These are phyloP conservation scores for Saturnispora saitoi DNA, from an alignment of 805 yeast species.

Conservation along the genomic window DNA sequence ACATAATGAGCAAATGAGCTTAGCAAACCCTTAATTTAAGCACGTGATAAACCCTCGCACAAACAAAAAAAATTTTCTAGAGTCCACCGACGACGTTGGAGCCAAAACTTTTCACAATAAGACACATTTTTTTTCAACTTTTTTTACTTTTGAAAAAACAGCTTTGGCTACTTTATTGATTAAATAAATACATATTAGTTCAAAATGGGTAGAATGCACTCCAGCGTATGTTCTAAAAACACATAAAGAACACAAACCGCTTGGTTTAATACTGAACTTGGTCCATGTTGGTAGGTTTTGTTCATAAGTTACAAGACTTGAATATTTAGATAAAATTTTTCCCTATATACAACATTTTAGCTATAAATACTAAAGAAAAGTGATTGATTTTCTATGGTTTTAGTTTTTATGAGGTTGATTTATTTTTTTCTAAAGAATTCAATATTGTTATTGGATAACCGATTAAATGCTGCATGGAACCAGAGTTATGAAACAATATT, in stretches of 20 bases:
- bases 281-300: constrained; percentile 26
- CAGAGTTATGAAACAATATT: constrained; percentile 33
- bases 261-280: constrained; percentile 23
- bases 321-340: no score
- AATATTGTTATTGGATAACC: not conserved
- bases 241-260: constrained; percentile 10
- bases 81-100: not conserved
- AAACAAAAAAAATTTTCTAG: constrained; percentile 1
- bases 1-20: not conserved
- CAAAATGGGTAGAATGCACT: constrained; percentile 99
- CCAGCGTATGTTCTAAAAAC: constrained; percentile 62
- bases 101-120: not conserved
- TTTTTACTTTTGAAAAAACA: not conserved
- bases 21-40: not conserved
- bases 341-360: no score
- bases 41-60: constrained; percentile 10
- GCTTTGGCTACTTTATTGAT: constrained; percentile 11
- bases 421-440: not conserved
- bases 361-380: no score
- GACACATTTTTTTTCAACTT: not conserved
- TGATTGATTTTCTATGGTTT: no score
- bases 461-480: constrained; percentile 37
- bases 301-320: no score
- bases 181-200: constrained; percentile 15
- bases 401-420: not conserved